phyloP scores from a whole-genome alignment of 176 grass and related monocot species.

The Cenchrus fungigraminus region DNA sequence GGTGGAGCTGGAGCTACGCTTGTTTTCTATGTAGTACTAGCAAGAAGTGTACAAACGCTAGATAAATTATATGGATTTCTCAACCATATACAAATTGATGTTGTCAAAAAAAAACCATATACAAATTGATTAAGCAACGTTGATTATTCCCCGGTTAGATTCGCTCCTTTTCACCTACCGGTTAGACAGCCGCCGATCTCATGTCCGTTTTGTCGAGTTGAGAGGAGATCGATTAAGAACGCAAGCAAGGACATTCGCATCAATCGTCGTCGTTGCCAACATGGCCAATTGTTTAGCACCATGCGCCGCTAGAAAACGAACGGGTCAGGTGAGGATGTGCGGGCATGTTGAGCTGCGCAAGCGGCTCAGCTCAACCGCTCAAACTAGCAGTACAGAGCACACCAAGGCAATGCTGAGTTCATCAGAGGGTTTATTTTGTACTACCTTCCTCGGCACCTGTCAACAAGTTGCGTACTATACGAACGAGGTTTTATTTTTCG shows the following conservation, averaged over 20 bases:
- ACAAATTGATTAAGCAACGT: too few species aligned
- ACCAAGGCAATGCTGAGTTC: too few species aligned
- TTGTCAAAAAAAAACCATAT: background rate
- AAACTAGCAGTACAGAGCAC: slow-evolving; percentile 6
- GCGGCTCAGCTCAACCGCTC: background rate
- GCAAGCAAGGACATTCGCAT: background rate
- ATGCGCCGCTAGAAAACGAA: background rate
- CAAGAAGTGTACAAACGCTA: too few species aligned
- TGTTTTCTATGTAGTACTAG: too few species aligned
- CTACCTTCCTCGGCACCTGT: slow-evolving; percentile 4
- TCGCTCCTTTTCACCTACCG: slow-evolving; percentile 3
- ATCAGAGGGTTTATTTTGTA: background rate
- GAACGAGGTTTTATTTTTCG: background rate
- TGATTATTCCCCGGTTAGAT: background rate
- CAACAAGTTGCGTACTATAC: background rate
- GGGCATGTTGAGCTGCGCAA: background rate
- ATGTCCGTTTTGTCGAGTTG: background rate
- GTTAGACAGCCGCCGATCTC: background rate
- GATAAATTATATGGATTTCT: background rate
- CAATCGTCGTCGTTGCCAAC: background rate
- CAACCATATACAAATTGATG: background rate
- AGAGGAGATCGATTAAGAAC: background rate
- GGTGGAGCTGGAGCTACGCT: too few species aligned
- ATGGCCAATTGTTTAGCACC: slow-evolving; percentile 11
- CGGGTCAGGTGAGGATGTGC: slow-evolving; percentile 10